A percentile compares a stretch with the other conserved stretches of the same genome.
These are phyloP conservation scores for Phialophora chinensis DNA, from an alignment of 2,329 filamentous ascomycete species.

Conservation along the genomic window DNA sequence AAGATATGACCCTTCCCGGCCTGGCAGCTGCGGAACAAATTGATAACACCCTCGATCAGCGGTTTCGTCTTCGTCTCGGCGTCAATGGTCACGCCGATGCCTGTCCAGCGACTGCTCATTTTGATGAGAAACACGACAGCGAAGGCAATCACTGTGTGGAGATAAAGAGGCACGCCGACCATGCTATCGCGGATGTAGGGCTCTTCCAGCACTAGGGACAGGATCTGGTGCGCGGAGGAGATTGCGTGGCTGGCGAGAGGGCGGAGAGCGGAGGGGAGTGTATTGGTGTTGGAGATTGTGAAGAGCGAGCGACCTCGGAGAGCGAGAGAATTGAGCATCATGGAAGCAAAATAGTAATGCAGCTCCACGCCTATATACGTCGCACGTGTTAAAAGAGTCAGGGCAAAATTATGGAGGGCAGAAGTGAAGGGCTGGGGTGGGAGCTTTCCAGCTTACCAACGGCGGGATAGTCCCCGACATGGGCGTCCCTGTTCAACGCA, in stretches of 20 bases:
- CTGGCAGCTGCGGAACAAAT: slow-evolving; percentile 29
- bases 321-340: slow-evolving; percentile 57
- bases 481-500: slow-evolving; percentile 34
- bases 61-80: slow-evolving; percentile 37
- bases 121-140: slow-evolving; percentile 54
- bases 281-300: slow-evolving; percentile 47
- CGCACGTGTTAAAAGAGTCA: background rate
- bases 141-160: slow-evolving; percentile 55
- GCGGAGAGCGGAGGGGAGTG: slow-evolving; percentile 34
- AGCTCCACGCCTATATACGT: slow-evolving; percentile 53
- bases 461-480: slow-evolving; percentile 39
- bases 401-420: no score
- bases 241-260: slow-evolving; percentile 52
- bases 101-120: slow-evolving; percentile 42
- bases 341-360: slow-evolving; percentile 61
- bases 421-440: background rate
- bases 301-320: slow-evolving; percentile 51
- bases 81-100: slow-evolving; percentile 39
- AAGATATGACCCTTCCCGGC: slow-evolving; percentile 39
- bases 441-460: slow-evolving; percentile 28
- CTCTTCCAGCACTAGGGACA: slow-evolving; percentile 57
- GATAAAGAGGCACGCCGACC: slow-evolving; percentile 54
- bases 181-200: slow-evolving; percentile 55
- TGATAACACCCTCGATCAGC: slow-evolving; percentile 37
- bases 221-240: slow-evolving; percentile 54